Conservation (phyloP, 306 rosid species). For the Fragaria iinumae region DNA sequence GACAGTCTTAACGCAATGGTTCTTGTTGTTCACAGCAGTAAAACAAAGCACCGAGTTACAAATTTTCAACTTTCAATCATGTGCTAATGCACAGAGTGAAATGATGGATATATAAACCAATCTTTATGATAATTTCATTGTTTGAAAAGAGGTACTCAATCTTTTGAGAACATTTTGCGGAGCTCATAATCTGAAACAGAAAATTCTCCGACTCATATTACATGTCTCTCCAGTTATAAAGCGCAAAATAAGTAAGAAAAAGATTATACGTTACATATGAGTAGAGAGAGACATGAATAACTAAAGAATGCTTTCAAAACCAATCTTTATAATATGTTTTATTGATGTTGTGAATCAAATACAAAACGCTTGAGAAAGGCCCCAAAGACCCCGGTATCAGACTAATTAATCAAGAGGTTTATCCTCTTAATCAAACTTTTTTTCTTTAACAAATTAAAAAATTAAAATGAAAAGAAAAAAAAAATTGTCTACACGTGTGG, state of each 20-base stretch:
- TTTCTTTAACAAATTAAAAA: conserved; percentile 7
- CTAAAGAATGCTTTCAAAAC: not conserved
- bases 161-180: too few relatives aligned
- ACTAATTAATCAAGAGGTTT: not conserved
- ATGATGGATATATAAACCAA: not conserved
- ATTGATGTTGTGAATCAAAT: conserved; percentile 50
- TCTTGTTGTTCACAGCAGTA: conserved; percentile 21
- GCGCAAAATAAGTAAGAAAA: too few relatives aligned
- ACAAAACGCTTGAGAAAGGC: conserved; percentile 70
- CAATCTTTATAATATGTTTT: conserved; percentile 31
- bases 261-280: too few relatives aligned
- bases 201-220: too few relatives aligned
- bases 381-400: conserved; percentile 67
- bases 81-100: conserved; percentile 28
- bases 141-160: too few relatives aligned
- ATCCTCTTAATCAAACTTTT: not conserved
- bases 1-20: conserved; percentile 1
- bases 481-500: conserved; percentile 44
- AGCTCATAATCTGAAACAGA: too few relatives aligned
- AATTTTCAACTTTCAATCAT: conserved; percentile 46
- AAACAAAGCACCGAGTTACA: conserved; percentile 58
- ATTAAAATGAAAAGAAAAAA: not conserved
- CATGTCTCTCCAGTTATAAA: too few relatives aligned
- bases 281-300: not conserved
- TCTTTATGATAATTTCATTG: conserved; percentile 26